These are phyloP conservation scores for Polygonum aviculare DNA, from an alignment of 148 eudicot species.

Conservation along the genomic window DNA sequence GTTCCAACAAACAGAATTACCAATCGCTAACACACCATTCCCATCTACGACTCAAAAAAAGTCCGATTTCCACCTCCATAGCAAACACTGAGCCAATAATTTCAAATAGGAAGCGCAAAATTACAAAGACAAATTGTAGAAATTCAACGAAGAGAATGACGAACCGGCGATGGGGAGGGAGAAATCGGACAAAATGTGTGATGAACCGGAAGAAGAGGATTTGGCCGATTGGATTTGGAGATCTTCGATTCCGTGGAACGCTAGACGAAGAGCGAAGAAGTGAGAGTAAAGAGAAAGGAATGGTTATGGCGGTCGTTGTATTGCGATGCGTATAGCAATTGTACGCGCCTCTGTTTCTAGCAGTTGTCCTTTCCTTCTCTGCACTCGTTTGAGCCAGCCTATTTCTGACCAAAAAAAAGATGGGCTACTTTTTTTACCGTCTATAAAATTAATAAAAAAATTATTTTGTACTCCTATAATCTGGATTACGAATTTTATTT, in stretches of 20 bases:
- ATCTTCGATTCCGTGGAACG: slow-evolving; percentile 7
- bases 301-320: neutral
- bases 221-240: neutral
- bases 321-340: slow-evolving; percentile 4
- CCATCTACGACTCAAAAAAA: neutral
- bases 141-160: neutral
- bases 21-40: neutral
- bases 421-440: too few relatives aligned
- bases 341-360: neutral
- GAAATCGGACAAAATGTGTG: neutral
- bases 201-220: neutral
- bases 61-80: neutral
- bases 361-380: neutral
- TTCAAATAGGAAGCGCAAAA: neutral
- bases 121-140: neutral
- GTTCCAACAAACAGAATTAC: slow-evolving; percentile 1
- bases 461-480: too few relatives aligned
- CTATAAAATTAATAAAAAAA: too few relatives aligned
- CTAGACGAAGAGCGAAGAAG: neutral
- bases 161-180: neutral
- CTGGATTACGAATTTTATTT: too few relatives aligned
- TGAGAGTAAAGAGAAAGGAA: slow-evolving; percentile 4
- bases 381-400: neutral
- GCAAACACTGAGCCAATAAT: neutral
- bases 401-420: neutral